These are phyloP conservation scores for Dalbergia cochinchinensis DNA, from an alignment of 306 rosid genomes.

Conservation along the genomic window DNA sequence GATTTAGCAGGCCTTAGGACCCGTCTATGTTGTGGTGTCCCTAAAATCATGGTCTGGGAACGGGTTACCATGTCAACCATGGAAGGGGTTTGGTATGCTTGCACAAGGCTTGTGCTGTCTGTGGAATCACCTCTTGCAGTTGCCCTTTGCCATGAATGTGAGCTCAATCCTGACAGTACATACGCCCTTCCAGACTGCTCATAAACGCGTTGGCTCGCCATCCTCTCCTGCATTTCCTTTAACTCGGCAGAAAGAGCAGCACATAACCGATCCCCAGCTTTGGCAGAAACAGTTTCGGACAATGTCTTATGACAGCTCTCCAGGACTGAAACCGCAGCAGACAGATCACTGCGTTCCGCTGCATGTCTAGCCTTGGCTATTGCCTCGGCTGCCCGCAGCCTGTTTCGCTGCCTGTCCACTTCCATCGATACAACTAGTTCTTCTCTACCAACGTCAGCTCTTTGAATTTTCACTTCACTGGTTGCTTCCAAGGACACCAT, in stretches of 20 bases:
- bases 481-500: conserved; percentile 61
- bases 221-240: conserved; percentile 94
- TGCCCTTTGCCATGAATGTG: conserved; percentile 97
- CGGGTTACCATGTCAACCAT: conserved; percentile 94
- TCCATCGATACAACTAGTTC: conserved; percentile 71
- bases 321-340: conserved; percentile 81
- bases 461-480: conserved; percentile 71
- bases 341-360: conserved; percentile 77
- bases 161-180: conserved; percentile 92
- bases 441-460: conserved; percentile 63
- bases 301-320: conserved; percentile 68
- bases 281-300: conserved; percentile 77
- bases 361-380: conserved; percentile 85
- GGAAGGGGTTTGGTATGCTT: conserved; percentile 88
- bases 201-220: conserved; percentile 79
- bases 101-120: conserved; percentile 76
- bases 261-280: conserved; percentile 69
- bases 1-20: conserved; percentile 69
- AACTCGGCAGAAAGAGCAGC: conserved; percentile 77
- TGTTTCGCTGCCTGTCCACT: conserved; percentile 91
- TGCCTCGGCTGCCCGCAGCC: conserved; percentile 83
- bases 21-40: conserved; percentile 57
- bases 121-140: conserved; percentile 93
- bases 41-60: conserved; percentile 76
- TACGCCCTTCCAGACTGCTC: conserved; percentile 98